A percentile compares a stretch with the other conserved stretches of the same genome.
These are phyloP conservation scores for Parsonsia alboflavescens DNA, from an alignment of 257 asterid genomes.

Conservation along the genomic window DNA sequence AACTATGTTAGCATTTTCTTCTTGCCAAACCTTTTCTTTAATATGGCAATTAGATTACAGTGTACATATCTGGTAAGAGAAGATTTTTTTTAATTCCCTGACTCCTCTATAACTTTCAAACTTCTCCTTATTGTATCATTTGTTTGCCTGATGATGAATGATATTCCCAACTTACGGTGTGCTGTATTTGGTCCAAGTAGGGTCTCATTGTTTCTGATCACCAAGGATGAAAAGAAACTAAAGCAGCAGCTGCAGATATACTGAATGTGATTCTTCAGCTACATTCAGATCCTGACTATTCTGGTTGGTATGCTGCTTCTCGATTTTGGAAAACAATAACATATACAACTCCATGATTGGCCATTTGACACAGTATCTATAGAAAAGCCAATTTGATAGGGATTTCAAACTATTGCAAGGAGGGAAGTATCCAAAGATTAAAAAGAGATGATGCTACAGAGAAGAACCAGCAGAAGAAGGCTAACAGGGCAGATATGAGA, in stretches of 20 bases:
- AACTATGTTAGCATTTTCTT: background rate
- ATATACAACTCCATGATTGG: background rate
- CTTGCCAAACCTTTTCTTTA: background rate
- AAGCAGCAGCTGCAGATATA: background rate
- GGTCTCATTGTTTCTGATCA: background rate
- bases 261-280: background rate
- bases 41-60: background rate
- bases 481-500: conserved; percentile 53
- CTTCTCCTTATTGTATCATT: background rate
- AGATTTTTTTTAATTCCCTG: background rate
- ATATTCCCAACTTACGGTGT: background rate
- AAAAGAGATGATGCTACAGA: conserved; percentile 49
- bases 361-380: background rate
- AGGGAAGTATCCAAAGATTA: conserved; percentile 62
- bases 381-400: background rate
- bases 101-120: background rate
- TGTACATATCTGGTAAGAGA: background rate
- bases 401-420: conserved; percentile 3
- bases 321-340: background rate
- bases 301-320: conserved; percentile 3
- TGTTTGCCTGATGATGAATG: background rate
- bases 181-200: background rate
- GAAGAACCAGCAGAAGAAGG: conserved; percentile 59
- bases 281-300: background rate
- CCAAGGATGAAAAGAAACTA: background rate